These are phyloP conservation scores for Eucalyptus viminalis DNA, from an alignment of 345 rosid species.

Conservation along the genomic window DNA sequence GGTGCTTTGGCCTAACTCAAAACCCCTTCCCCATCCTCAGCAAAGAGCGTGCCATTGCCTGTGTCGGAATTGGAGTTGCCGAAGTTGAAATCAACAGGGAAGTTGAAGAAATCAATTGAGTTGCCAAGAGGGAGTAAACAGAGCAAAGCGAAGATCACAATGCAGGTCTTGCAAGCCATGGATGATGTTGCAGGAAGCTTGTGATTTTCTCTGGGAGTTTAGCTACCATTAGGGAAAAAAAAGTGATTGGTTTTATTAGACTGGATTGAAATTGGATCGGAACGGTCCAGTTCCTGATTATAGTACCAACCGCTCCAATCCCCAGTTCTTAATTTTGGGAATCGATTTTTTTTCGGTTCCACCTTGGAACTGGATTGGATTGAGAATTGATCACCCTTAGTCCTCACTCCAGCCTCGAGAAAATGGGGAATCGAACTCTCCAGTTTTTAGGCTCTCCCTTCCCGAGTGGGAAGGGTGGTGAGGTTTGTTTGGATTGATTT, in stretches of 20 bases:
- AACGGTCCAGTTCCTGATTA: accelerated
- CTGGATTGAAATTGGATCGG: too few relatives aligned
- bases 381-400: accelerated
- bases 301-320: accelerated
- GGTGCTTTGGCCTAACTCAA: too few relatives aligned
- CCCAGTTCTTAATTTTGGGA: too few relatives aligned
- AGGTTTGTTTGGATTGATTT: too few relatives aligned
- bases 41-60: slow-evolving; percentile 13
- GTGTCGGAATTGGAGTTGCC: slow-evolving; percentile 93
- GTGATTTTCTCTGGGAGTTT: not conserved
- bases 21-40: too few relatives aligned
- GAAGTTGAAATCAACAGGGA: slow-evolving; percentile 69
- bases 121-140: slow-evolving; percentile 19
- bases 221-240: too few relatives aligned
- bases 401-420: accelerated
- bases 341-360: accelerated
- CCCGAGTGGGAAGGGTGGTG: too few relatives aligned
- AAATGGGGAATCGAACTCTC: too few relatives aligned
- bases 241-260: accelerated
- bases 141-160: slow-evolving; percentile 4
- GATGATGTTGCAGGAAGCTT: not conserved
- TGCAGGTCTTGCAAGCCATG: slow-evolving; percentile 18
- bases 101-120: slow-evolving; percentile 32
- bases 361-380: too few relatives aligned
- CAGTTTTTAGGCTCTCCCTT: too few relatives aligned